Conservation (phyloP, 2,329 filamentous ascomycete species). For the Diaporthe australafricana region DNA sequence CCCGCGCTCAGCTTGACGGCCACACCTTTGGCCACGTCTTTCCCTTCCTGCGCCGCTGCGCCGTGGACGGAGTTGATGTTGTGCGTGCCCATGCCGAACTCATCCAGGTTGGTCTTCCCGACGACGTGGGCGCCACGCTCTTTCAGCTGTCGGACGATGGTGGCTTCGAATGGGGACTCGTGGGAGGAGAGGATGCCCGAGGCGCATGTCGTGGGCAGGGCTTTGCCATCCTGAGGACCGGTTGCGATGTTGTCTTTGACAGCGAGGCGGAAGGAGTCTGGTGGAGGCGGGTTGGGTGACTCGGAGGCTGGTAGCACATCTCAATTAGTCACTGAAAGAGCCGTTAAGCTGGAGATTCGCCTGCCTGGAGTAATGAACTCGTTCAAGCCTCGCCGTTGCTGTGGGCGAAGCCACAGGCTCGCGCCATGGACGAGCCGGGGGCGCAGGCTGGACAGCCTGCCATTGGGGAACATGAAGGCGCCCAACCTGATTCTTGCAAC, state of each 20-base stretch:
- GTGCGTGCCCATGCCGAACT: slow-evolving; percentile 55
- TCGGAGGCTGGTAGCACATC: neutral
- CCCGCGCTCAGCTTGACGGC: slow-evolving; percentile 72
- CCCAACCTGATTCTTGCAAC: slow-evolving; percentile 5
- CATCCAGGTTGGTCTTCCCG: slow-evolving; percentile 93
- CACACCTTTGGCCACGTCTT: slow-evolving; percentile 37
- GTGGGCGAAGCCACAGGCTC: slow-evolving; percentile 14
- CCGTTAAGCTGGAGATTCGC: neutral
- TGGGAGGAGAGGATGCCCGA: slow-evolving; percentile 80
- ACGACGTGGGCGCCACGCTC: slow-evolving; percentile 71
- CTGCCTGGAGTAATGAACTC: slow-evolving; percentile 36
- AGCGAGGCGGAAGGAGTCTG: slow-evolving; percentile 59
- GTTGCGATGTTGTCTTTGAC: slow-evolving; percentile 86
- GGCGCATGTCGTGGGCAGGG: slow-evolving; percentile 83
- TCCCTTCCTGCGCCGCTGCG: slow-evolving; percentile 39
- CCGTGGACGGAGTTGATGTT: slow-evolving; percentile 45
- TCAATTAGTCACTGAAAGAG: neutral
- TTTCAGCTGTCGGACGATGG: slow-evolving; percentile 77
- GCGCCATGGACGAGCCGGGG: slow-evolving; percentile 32
- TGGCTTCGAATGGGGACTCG: slow-evolving; percentile 83
- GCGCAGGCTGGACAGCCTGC: slow-evolving; percentile 39
- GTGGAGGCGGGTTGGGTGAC: neutral
- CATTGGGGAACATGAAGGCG: slow-evolving; percentile 39
- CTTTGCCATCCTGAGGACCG: slow-evolving; percentile 40
- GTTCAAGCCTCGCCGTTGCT: slow-evolving; percentile 36